These are phyloP conservation scores for Phytophthora vignae DNA, from an alignment of 352 stramenopile genomes.

Conservation along the genomic window DNA sequence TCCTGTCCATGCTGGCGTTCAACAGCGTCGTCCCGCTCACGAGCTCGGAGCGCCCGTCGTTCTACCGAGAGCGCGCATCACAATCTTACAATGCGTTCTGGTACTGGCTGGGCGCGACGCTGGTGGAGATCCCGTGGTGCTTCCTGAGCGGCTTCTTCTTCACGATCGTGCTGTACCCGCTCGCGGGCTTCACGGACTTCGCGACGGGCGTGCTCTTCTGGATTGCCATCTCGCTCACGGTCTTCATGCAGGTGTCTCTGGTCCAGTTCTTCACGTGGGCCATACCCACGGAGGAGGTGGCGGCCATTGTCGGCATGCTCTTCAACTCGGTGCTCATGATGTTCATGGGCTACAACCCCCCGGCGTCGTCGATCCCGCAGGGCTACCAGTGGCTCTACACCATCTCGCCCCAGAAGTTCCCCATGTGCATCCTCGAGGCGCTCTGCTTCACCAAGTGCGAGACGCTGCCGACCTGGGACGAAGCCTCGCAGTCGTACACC, in stretches of 20 bases:
- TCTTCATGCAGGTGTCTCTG: constrained; percentile 1
- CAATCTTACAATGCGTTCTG: constrained; percentile 7
- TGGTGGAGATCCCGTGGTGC: constrained; percentile 4
- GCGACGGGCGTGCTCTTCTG: neutral
- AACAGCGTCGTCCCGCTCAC: constrained; percentile 4
- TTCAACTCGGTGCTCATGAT: constrained; percentile 6
- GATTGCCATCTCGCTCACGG: neutral
- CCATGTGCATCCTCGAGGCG: constrained; percentile 1
- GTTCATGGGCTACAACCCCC: constrained; percentile 5
- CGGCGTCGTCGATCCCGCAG: neutral
- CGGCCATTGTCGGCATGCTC: neutral
- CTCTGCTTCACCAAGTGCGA: constrained; percentile 6
- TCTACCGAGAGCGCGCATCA: constrained; percentile 3
- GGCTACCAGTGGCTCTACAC: constrained; percentile 6
- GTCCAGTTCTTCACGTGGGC: constrained; percentile 4
- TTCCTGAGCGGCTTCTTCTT: constrained; percentile 4
- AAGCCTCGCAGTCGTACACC: constrained; percentile 1
- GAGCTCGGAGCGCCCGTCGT: neutral
- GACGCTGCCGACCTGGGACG: neutral
- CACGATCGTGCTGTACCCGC: constrained; percentile 4
- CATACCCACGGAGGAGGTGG: neutral
- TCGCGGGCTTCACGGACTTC: constrained; percentile 7
- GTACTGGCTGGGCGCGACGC: constrained; percentile 4
- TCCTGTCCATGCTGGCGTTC: constrained; percentile 4
- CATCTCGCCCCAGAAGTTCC: constrained; percentile 1